phyloP scores from a whole-genome alignment of 371 early-diverging fungal species.

The Mucor velutinosus region DNA sequence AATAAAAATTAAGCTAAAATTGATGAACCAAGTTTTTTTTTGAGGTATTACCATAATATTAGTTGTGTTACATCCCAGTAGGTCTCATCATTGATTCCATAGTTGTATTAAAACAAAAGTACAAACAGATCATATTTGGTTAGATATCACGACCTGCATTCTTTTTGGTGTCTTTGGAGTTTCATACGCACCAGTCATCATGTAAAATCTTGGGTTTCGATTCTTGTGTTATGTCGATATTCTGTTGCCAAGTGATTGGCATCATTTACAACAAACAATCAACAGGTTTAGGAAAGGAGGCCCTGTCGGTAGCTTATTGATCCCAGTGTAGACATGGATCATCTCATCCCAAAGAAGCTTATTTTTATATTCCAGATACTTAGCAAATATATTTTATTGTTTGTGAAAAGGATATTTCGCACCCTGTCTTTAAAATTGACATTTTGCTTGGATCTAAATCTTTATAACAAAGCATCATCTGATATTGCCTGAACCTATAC shows the following conservation, averaged over 20 bases:
- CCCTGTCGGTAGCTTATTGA: too few relatives aligned
- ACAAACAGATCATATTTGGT: conserved; percentile 7
- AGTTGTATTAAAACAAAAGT: neutral
- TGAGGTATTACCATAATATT: conserved; percentile 21
- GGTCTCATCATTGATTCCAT: neutral
- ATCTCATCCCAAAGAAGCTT: neutral
- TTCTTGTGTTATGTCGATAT: neutral
- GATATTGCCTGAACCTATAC: neutral
- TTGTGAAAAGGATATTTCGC: neutral
- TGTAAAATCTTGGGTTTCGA: neutral
- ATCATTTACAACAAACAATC: too few relatives aligned
- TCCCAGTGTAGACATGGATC: too few relatives aligned
- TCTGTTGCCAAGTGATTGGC: neutral
- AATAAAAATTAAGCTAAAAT: conserved; percentile 3
- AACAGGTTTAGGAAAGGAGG: too few relatives aligned
- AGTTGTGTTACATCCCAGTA: conserved; percentile 5
- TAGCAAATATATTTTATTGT: neutral
- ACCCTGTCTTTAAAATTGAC: neutral
- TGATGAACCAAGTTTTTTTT: neutral
- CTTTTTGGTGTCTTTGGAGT: neutral
- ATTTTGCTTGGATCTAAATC: neutral
- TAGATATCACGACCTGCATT: conserved; percentile 8
- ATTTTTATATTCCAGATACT: neutral
- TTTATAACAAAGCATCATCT: neutral
- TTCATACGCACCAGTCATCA: neutral